Percentiles rank a stretch among this genome's conserved stretches.
Evolutionary conservation across 495 filamentous ascomycete species (phyloP).

Genomic region (Astrocystis sublimbata): DNA sequence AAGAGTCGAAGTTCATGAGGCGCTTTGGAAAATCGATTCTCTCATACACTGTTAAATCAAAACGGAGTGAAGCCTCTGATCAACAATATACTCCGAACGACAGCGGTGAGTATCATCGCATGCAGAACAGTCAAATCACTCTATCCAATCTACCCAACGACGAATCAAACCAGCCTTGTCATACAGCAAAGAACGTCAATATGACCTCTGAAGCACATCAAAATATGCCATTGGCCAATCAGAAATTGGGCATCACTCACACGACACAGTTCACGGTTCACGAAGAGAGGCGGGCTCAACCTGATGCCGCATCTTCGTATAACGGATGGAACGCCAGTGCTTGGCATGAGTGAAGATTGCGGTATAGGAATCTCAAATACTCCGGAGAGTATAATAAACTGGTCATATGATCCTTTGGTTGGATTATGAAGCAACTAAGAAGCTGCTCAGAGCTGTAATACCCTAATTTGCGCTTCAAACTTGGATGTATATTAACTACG

Average conservation of each 20-base stretch:
- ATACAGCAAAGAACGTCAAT: neutral
- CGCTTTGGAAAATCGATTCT: neutral
- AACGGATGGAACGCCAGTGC: neutral
- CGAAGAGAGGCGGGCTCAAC: neutral
- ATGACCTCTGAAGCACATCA: neutral
- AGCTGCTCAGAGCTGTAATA: too few species aligned
- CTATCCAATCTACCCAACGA: neutral
- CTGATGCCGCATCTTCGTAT: neutral
- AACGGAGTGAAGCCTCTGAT: neutral
- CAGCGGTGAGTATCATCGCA: neutral
- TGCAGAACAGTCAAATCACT: neutral
- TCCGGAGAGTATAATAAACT: too few species aligned
- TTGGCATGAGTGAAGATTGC: too few species aligned
- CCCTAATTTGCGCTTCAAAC: too few species aligned
- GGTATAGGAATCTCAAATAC: too few species aligned
- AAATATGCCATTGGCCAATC: neutral
- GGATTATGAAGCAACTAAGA: too few species aligned
- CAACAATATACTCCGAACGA: neutral
- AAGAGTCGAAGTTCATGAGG: neutral
- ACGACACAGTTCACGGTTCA: neutral
- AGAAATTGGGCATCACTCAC: neutral
- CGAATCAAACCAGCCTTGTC: neutral
- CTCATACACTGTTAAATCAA: neutral
- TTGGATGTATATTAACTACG: too few species aligned
- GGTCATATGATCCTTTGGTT: too few species aligned